Percentiles rank a stretch among this genome's conserved stretches.
Conservation (phyloP, 2,329 filamentous ascomycete genomes). For the Pseudopithomyces maydicus region DNA sequence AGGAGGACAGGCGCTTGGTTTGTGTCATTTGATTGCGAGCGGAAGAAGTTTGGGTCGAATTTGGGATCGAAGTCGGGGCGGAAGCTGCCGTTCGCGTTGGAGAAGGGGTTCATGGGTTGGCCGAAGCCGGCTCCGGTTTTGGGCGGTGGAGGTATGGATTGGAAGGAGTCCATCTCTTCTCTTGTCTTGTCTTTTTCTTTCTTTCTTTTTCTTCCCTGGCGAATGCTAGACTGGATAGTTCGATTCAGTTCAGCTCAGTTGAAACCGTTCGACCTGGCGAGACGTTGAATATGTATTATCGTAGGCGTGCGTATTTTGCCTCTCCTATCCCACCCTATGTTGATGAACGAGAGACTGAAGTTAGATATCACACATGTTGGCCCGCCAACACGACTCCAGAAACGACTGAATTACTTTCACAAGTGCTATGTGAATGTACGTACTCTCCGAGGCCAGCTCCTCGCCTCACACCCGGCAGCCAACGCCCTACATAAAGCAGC, state of each 20-base stretch:
- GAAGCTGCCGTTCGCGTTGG: too few relatives aligned
- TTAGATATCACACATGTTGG: slow-evolving; percentile 2
- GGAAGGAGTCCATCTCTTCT: neutral
- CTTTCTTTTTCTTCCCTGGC: too few relatives aligned
- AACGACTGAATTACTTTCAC: neutral
- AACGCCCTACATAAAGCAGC: too few relatives aligned
- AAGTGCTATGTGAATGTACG: neutral
- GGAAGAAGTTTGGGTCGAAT: slow-evolving; percentile 7
- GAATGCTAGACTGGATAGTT: too few relatives aligned
- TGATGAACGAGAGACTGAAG: neutral
- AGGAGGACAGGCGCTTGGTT: slow-evolving; percentile 29
- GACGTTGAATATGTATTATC: neutral
- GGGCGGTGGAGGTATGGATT: neutral
- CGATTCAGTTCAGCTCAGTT: neutral
- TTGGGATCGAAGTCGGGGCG: neutral
- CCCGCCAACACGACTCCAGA: slow-evolving; percentile 1
- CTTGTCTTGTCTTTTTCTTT: neutral
- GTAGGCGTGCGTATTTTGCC: neutral
- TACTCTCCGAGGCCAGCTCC: neutral
- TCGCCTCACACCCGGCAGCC: neutral
- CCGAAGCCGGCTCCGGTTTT: slow-evolving; percentile 2
- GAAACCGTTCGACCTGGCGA: neutral
- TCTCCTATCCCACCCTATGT: too few relatives aligned
- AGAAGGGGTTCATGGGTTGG: too few relatives aligned
- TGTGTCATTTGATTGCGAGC: slow-evolving; percentile 8